Evolutionary conservation across 495 filamentous ascomycete species (phyloP).

Genomic region (Penicillium ucsense): DNA sequence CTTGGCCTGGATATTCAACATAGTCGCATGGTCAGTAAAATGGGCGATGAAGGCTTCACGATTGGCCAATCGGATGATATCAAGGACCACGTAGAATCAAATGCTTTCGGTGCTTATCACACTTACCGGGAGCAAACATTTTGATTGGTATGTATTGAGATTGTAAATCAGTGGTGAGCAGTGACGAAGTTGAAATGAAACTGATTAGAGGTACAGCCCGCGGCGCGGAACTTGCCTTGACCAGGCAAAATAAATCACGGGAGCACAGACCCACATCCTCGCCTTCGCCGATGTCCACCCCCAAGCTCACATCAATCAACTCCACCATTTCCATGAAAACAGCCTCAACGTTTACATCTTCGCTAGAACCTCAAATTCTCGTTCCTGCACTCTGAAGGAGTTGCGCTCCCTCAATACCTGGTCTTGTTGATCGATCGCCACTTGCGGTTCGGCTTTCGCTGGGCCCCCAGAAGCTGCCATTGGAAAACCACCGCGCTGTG

Average conservation of each 20-base stretch:
- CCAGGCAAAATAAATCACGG: constrained; percentile 21
- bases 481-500: constrained; percentile 10
- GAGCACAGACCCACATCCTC: constrained; percentile 22
- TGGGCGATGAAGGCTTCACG: not conserved
- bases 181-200: too few species aligned
- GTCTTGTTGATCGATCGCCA: not conserved
- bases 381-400: not conserved
- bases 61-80: not conserved
- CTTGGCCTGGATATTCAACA: constrained; percentile 21
- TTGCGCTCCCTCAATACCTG: not conserved
- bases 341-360: not conserved
- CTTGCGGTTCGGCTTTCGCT: constrained; percentile 1
- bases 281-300: constrained; percentile 14
- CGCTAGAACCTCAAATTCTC: not conserved
- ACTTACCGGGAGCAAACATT: constrained; percentile 39
- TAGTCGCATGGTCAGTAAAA: not conserved
- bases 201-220: not conserved
- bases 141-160: constrained; percentile 5
- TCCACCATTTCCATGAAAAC: too few species aligned
- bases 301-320: not conserved
- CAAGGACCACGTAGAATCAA: not conserved
- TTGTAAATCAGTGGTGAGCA: too few species aligned
- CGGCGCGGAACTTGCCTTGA: constrained; percentile 1
- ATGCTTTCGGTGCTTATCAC: not conserved
- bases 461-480: constrained; percentile 5